Conservation (phyloP, 495 filamentous ascomycete genomes). For the Astrocystis sublimbata region DNA sequence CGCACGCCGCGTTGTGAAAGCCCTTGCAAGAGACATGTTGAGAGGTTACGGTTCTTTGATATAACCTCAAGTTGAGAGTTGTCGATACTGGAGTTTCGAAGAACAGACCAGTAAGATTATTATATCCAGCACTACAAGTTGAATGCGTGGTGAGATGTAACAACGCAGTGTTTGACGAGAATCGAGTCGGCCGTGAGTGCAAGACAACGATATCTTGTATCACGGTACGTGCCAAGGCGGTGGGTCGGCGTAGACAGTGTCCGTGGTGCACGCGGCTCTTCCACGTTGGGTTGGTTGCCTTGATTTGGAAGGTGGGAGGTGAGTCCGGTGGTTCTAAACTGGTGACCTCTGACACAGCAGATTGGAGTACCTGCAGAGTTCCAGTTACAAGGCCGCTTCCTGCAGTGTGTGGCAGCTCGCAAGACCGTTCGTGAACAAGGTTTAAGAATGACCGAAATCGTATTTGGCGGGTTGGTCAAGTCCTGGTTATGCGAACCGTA, state of each 20-base stretch:
- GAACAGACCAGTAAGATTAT: background rate
- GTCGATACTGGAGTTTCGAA: background rate
- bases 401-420: background rate
- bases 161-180: background rate
- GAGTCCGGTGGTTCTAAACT: constrained; percentile 15
- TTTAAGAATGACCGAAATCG: background rate
- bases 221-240: background rate
- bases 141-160: background rate
- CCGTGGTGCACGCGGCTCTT: constrained; percentile 10
- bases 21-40: constrained; percentile 62
- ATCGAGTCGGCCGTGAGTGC: background rate
- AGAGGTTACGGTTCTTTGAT: background rate
- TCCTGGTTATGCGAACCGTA: background rate
- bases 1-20: constrained; percentile 61
- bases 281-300: constrained; percentile 13
- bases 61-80: background rate
- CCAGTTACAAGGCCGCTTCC: background rate
- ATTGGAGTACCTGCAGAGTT: background rate
- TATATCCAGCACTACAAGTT: background rate
- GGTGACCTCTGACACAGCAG: constrained; percentile 7
- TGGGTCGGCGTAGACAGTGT: background rate
- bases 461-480: background rate
- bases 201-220: constrained; percentile 12
- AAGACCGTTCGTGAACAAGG: background rate
- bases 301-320: constrained; percentile 20